phyloP scores from a whole-genome alignment of 805 yeast species.

The Candida nitratophila region DNA sequence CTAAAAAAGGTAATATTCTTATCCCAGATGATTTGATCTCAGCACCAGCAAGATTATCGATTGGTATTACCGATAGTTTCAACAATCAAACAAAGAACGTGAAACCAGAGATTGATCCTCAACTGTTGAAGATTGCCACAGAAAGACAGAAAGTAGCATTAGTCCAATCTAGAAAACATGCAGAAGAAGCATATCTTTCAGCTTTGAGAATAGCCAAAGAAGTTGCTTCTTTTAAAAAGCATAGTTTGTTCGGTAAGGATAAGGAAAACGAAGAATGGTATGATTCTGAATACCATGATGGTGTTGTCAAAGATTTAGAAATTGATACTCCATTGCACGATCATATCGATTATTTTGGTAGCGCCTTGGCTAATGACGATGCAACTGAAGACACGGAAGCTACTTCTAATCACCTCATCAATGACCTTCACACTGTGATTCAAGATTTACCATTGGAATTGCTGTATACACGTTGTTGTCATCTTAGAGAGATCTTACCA shows the following conservation, averaged over 20 bases:
- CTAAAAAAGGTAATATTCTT: constrained; percentile 45
- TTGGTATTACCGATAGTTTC: constrained; percentile 56
- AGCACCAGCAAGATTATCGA: constrained; percentile 54
- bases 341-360: constrained; percentile 30
- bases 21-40: constrained; percentile 63
- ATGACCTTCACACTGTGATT: no score
- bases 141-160: constrained; percentile 49
- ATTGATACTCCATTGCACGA: constrained; percentile 65
- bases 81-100: constrained; percentile 22
- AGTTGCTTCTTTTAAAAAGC: constrained; percentile 39
- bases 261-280: constrained; percentile 22
- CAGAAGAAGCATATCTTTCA: constrained; percentile 66
- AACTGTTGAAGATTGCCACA: constrained; percentile 48
- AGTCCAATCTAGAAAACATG: constrained; percentile 62
- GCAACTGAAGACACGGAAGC: no score
- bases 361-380: constrained; percentile 2
- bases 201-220: constrained; percentile 67
- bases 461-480: constrained; percentile 44
- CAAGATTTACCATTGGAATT: constrained; percentile 35
- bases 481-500: constrained; percentile 40
- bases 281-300: constrained; percentile 13
- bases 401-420: constrained; percentile 22
- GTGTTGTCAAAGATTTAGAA: constrained; percentile 25
- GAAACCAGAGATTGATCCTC: constrained; percentile 30
- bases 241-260: background rate